A percentile compares a stretch with the other conserved stretches of the same genome.
Evolutionary conservation across 495 filamentous ascomycete species (phyloP).

Genomic region (Terfezia boudieri): DNA sequence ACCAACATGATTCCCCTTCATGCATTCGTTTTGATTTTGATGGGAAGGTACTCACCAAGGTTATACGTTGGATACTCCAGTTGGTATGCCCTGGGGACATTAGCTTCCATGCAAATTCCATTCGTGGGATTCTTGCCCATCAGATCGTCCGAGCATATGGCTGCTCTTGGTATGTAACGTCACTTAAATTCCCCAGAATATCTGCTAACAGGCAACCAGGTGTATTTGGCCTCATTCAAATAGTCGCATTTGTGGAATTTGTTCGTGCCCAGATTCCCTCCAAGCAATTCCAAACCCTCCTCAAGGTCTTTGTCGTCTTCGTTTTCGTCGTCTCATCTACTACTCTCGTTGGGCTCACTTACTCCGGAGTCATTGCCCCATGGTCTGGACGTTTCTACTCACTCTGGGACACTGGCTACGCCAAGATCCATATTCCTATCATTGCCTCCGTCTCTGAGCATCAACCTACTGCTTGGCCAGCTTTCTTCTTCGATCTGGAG

Average conservation of each 20-base stretch:
- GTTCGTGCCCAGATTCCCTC: constrained; percentile 66
- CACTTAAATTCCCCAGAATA: background rate
- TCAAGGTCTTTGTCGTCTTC: constrained; percentile 56
- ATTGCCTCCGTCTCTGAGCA: constrained; percentile 99
- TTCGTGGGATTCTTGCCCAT: constrained; percentile 97
- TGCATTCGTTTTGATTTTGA: constrained; percentile 82
- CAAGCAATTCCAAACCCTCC: constrained; percentile 76
- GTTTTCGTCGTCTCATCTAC: constrained; percentile 47
- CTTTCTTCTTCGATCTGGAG: constrained; percentile 98
- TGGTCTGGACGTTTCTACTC: constrained; percentile 99
- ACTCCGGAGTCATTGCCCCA: constrained; percentile 78
- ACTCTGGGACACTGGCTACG: constrained; percentile 96
- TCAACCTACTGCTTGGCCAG: constrained; percentile 98
- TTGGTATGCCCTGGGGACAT: constrained; percentile 90
- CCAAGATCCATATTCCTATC: constrained; percentile 98
- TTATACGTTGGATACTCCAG: constrained; percentile 92
- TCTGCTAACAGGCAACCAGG: constrained; percentile 26
- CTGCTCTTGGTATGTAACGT: constrained; percentile 52
- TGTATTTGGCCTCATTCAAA: constrained; percentile 86
- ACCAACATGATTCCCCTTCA: constrained; percentile 94
- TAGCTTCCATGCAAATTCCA: constrained; percentile 98
- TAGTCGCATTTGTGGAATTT: constrained; percentile 84
- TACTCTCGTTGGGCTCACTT: constrained; percentile 57
- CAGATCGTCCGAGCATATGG: constrained; percentile 96
- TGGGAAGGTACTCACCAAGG: constrained; percentile 87